These are phyloP conservation scores for Macrolepiota albuminosa DNA, from an alignment of 768 basidiomycete genomes.

Conservation along the genomic window DNA sequence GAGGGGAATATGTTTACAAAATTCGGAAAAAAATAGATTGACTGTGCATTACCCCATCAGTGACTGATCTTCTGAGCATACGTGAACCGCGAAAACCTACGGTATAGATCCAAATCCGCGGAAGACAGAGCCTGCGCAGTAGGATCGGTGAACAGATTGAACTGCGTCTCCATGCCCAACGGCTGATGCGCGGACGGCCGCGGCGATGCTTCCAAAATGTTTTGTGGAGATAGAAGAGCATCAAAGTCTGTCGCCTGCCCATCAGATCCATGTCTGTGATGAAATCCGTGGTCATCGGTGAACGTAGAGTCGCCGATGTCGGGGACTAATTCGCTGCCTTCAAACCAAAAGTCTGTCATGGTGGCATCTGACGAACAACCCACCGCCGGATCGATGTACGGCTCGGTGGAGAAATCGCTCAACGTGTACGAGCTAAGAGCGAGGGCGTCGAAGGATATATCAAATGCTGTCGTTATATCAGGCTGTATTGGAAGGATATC, in stretches of 20 bases:
- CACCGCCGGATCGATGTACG: constrained; percentile 28
- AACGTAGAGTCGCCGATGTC: constrained; percentile 17
- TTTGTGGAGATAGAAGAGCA: constrained; percentile 6
- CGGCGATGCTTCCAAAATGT: constrained; percentile 6
- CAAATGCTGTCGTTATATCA: constrained; percentile 24
- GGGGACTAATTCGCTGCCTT: constrained; percentile 29
- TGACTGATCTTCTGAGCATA: constrained; percentile 1
- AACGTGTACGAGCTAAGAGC: constrained; percentile 28
- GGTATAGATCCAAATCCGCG: constrained; percentile 52
- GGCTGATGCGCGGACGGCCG: constrained; percentile 16
- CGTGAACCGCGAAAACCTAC: constrained; percentile 32
- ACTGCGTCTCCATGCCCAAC: neutral
- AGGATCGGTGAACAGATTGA: neutral
- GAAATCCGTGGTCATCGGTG: constrained; percentile 16
- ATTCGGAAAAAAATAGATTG: constrained; percentile 50
- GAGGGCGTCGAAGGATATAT: constrained; percentile 25
- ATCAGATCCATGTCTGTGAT: constrained; percentile 13
- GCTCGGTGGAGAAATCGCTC: constrained; percentile 33
- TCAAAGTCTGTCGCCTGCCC: constrained; percentile 16
- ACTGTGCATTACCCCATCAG: constrained; percentile 25
- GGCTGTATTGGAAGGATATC: constrained; percentile 31
- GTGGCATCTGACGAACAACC: constrained; percentile 22
- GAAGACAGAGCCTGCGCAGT: constrained; percentile 21
- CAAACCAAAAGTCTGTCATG: constrained; percentile 30
- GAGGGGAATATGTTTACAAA: constrained; percentile 49